phyloP scores from a whole-genome alignment of 1,139 yeast species.

The Kazachstania sp. region DNA sequence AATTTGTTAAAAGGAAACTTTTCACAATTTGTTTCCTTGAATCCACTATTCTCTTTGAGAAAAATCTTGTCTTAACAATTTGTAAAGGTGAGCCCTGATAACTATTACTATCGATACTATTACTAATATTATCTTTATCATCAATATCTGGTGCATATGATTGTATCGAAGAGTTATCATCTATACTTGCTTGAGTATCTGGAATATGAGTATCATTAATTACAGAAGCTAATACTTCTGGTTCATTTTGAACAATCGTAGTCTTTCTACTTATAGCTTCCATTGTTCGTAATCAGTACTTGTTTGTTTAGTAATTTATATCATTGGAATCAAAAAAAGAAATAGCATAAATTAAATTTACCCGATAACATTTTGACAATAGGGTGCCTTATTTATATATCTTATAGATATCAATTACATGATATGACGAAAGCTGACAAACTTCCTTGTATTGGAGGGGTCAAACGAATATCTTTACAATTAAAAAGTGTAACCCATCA shows the following conservation, averaged over 20 bases:
- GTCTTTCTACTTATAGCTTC: background rate
- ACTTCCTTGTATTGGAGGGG: no score
- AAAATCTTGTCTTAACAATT: constrained; percentile 3
- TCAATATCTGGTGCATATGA: background rate
- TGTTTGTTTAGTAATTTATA: no score
- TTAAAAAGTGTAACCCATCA: no score
- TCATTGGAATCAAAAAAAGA: no score
- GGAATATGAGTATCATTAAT: background rate
- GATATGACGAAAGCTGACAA: no score
- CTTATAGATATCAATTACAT: no score
- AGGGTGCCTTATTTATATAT: no score
- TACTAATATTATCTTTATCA: background rate
- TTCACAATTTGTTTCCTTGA: constrained; percentile 4
- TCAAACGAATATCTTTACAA: no score
- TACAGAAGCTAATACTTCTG: background rate
- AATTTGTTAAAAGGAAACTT: constrained; percentile 7
- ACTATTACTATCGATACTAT: background rate
- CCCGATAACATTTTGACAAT: no score
- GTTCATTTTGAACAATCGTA: background rate
- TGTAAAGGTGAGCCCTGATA: background rate
- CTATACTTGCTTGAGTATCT: background rate
- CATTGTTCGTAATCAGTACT: background rate
- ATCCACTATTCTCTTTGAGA: constrained; percentile 5
- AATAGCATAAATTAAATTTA: no score
- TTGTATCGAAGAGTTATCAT: background rate